Conservation (phyloP, 2,329 filamentous ascomycete genomes). For the Chaetomium sp. region DNA sequence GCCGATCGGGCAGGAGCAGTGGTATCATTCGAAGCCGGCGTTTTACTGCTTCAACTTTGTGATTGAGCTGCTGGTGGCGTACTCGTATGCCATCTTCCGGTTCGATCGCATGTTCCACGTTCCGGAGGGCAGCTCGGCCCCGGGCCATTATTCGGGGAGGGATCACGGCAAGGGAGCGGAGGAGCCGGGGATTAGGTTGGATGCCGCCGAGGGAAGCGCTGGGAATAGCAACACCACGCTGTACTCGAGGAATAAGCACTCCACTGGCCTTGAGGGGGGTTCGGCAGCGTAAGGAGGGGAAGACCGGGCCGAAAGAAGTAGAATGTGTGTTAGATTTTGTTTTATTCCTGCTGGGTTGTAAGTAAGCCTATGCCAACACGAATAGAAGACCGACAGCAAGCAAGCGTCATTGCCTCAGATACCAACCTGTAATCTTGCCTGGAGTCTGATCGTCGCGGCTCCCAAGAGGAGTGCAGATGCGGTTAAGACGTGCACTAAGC, state of each 20-base stretch:
- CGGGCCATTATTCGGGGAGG: constrained; percentile 50
- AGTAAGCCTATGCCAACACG: not conserved
- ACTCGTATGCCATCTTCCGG: constrained; percentile 65
- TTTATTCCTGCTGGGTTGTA: not conserved
- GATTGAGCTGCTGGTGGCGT: constrained; percentile 73
- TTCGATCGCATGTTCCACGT: constrained; percentile 77
- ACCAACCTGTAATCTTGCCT: too few species aligned
- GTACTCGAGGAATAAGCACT: not conserved
- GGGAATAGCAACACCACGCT: not conserved
- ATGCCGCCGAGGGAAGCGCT: not conserved
- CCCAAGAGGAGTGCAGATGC: too few species aligned
- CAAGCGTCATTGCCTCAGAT: not conserved
- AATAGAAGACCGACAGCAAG: not conserved
- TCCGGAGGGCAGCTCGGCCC: constrained; percentile 65
- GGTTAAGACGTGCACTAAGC: too few species aligned
- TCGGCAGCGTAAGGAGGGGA: not conserved
- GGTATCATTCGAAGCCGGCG: constrained; percentile 69
- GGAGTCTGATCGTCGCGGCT: too few species aligned
- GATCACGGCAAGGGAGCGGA: not conserved
- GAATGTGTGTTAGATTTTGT: not conserved
- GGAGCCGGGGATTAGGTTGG: not conserved
- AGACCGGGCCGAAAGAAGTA: not conserved
- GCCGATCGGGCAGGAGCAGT: constrained; percentile 58
- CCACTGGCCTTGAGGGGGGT: not conserved
- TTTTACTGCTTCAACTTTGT: constrained; percentile 82